These are phyloP conservation scores for Ottelia alismoides DNA, from an alignment of 106 monocot species.

Conservation along the genomic window DNA sequence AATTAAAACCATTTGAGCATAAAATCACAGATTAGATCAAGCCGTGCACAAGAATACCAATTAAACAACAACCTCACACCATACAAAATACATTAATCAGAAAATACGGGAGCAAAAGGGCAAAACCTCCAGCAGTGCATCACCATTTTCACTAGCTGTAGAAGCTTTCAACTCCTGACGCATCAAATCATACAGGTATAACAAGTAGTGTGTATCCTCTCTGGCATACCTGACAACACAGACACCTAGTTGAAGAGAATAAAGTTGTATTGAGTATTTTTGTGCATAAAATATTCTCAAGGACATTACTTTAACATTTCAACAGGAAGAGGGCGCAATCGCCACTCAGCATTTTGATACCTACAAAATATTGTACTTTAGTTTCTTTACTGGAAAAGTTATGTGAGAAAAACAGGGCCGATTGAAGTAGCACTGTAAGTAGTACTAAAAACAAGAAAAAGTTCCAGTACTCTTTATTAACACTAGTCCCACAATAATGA, in stretches of 20 bases:
- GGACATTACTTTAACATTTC: conserved; percentile 92
- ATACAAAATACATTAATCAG: too few species aligned
- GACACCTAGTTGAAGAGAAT: too few species aligned
- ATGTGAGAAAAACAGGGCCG: conserved; percentile 1
- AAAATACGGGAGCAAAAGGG: conserved; percentile 1
- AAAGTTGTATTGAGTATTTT: too few species aligned
- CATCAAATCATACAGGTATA: conserved; percentile 91
- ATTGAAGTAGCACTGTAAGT: too few species aligned
- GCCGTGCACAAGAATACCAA: too few species aligned
- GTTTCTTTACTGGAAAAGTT: neutral
- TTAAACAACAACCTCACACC: too few species aligned
- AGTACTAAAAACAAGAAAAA: too few species aligned
- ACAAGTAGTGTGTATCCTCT: conserved; percentile 93
- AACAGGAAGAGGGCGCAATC: conserved; percentile 72
- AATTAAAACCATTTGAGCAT: too few species aligned
- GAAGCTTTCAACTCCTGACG: conserved; percentile 35
- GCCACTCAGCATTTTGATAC: conserved; percentile 98
- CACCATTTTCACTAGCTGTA: conserved; percentile 29
- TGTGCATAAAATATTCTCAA: too few species aligned
- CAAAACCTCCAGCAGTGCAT: conserved; percentile 55
- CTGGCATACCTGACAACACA: conserved; percentile 68
- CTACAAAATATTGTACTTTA: conserved; percentile 24
- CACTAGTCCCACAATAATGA: conserved; percentile 69
- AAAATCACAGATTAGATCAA: too few species aligned
- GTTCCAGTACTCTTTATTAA: conserved; percentile 99